phyloP scores from a whole-genome alignment of 768 basidiomycete species.

The Collybia nuda region DNA sequence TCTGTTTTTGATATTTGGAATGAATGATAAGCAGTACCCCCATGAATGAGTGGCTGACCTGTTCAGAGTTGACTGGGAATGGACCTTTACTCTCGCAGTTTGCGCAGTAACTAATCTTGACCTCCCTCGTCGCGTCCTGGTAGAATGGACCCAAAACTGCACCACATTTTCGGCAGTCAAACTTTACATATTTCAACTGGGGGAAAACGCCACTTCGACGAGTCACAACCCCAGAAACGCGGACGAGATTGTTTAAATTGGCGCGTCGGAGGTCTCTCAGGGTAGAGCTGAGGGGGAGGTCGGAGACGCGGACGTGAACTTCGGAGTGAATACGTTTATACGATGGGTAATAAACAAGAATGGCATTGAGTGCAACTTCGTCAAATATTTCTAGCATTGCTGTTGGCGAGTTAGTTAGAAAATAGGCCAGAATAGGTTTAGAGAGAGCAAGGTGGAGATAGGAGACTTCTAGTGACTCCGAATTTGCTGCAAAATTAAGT shows the following conservation, averaged over 20 bases:
- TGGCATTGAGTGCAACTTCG: slow-evolving; percentile 90
- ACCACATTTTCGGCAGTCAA: slow-evolving; percentile 94
- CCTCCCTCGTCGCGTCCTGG: slow-evolving; percentile 93
- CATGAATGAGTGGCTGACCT: slow-evolving; percentile 45
- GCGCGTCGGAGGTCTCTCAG: slow-evolving; percentile 91
- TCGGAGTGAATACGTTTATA: slow-evolving; percentile 98
- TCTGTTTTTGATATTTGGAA: slow-evolving; percentile 52
- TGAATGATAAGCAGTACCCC: no score
- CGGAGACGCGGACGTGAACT: slow-evolving; percentile 95
- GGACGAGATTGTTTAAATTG: slow-evolving; percentile 93
- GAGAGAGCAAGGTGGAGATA: slow-evolving; percentile 92
- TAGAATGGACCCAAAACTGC: slow-evolving; percentile 96
- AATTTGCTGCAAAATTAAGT: slow-evolving; percentile 64
- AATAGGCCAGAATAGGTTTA: slow-evolving; percentile 95
- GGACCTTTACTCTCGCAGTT: slow-evolving; percentile 95
- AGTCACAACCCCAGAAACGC: slow-evolving; percentile 95
- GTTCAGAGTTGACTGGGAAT: slow-evolving; percentile 95
- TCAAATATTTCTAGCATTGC: slow-evolving; percentile 95
- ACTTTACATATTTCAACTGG: slow-evolving; percentile 99
- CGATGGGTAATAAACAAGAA: slow-evolving; percentile 92
- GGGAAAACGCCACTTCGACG: slow-evolving; percentile 95
- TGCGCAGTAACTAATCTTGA: slow-evolving; percentile 91
- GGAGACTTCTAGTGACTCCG: slow-evolving; percentile 96
- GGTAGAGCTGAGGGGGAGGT: slow-evolving; percentile 86
- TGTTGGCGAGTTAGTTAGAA: slow-evolving; percentile 91